These are phyloP conservation scores for Pontederia paniculata DNA, from an alignment of 176 grass and related monocot genomes.

Conservation along the genomic window DNA sequence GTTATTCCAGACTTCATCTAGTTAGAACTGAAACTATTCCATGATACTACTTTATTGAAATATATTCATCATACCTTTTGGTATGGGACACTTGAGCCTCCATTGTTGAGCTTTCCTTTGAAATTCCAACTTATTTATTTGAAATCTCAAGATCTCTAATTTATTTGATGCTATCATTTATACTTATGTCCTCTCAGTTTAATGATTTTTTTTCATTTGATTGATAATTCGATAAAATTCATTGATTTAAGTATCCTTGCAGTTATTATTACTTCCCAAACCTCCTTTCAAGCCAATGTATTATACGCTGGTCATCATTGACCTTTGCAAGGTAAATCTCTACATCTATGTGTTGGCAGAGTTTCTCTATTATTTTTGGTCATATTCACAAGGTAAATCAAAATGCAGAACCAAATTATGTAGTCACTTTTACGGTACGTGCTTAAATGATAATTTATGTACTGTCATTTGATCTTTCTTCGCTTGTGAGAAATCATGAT, in stretches of 20 bases:
- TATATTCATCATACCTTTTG: no score
- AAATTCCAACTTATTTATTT: not conserved
- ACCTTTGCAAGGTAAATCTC: conserved; percentile 89
- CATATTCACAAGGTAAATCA: not conserved
- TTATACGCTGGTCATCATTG: conserved; percentile 91
- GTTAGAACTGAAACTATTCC: no score
- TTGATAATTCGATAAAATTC: conserved; percentile 8
- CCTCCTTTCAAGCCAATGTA: conserved; percentile 96
- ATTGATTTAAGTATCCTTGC: conserved; percentile 16
- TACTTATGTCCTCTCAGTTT: not conserved
- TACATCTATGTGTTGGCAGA: conserved; percentile 7
- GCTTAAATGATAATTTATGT: no score
- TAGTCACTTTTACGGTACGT: not conserved
- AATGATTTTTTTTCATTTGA: not conserved
- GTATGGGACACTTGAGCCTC: no score
- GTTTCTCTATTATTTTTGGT: not conserved
- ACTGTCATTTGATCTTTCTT: no score
- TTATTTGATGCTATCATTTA: not conserved
- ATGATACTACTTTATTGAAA: no score
- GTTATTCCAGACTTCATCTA: no score
- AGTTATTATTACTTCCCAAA: conserved; percentile 85
- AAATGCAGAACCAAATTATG: not conserved
- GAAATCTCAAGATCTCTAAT: not conserved
- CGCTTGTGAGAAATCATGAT: no score
- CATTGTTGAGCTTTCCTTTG: no score